phyloP scores from a whole-genome alignment of 176 grass and related monocot species.

The bread wheat (Triticum aestivum) region IWGSC_CS_RefSeq_v2.1 NC_057797.1:744405022-744405521 shows the following conservation, averaged over 20 bases:
- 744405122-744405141: conserved; percentile 78
- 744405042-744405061: conserved; percentile 89
- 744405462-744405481: conserved; percentile 77
- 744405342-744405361: conserved; percentile 23
- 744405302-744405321: conserved; percentile 90
- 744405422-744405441: conserved; percentile 87
- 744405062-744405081: conserved; percentile 99
- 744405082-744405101: conserved; percentile 94
- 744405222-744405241: conserved; percentile 75
- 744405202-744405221: conserved; percentile 14
- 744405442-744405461: conserved; percentile 87
- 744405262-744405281: conserved; percentile 92
- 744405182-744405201: not conserved
- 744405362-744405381: not conserved
- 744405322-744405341: conserved; percentile 73
- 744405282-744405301: conserved; percentile 91
- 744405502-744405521: conserved; percentile 71
- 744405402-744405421: conserved; percentile 88
- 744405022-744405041: conserved; percentile 37
- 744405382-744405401: conserved; percentile 14
- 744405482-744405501: conserved; percentile 77
- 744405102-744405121: conserved; percentile 96
- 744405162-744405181: conserved; percentile 7
- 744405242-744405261: conserved; percentile 90
- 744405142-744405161: conserved; percentile 45